Conservation (phyloP, 495 filamentous ascomycete species). For the Astrothelium macrocarpum region DNA sequence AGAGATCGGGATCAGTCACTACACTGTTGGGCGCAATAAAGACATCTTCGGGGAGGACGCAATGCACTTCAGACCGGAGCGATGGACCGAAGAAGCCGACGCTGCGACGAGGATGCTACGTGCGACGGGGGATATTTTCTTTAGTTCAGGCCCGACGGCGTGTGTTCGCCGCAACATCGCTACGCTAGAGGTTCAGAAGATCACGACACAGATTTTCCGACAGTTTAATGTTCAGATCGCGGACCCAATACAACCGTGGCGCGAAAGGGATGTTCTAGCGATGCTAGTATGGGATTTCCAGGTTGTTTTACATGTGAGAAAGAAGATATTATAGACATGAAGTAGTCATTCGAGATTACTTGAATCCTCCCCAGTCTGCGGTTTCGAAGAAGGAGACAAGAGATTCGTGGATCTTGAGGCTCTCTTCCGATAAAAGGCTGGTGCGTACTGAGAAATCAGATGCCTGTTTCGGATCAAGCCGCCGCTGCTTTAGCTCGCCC, state of each 20-base stretch:
- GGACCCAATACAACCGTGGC: slow-evolving; percentile 9
- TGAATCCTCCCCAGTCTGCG: too few relatives aligned
- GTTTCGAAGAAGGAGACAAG: too few relatives aligned
- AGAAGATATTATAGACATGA: too few relatives aligned
- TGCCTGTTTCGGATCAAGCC: too few relatives aligned
- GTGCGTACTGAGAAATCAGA: too few relatives aligned
- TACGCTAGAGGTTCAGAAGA: slow-evolving; percentile 21
- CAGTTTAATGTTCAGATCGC: slow-evolving; percentile 3
- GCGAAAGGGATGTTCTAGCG: too few relatives aligned
- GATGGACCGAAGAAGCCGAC: slow-evolving; percentile 47
- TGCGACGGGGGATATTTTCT: slow-evolving; percentile 12
- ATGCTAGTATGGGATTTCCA: too few relatives aligned
- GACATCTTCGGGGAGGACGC: slow-evolving; percentile 55
- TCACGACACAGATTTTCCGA: slow-evolving; percentile 17
- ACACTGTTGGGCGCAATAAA: slow-evolving; percentile 44
- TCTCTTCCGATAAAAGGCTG: too few relatives aligned
- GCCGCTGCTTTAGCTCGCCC: too few relatives aligned
- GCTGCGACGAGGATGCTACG: slow-evolving; percentile 9
- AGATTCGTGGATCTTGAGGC: too few relatives aligned
- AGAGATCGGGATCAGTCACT: slow-evolving; percentile 44
- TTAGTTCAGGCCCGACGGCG: slow-evolving; percentile 16
- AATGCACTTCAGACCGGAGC: slow-evolving; percentile 50
- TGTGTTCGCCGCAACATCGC: slow-evolving; percentile 23
- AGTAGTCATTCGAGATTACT: too few relatives aligned
- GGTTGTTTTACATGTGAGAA: too few relatives aligned